Evolutionary conservation across 768 basidiomycete species (phyloP).

Genomic region (Lactifluus rugatus): DNA sequence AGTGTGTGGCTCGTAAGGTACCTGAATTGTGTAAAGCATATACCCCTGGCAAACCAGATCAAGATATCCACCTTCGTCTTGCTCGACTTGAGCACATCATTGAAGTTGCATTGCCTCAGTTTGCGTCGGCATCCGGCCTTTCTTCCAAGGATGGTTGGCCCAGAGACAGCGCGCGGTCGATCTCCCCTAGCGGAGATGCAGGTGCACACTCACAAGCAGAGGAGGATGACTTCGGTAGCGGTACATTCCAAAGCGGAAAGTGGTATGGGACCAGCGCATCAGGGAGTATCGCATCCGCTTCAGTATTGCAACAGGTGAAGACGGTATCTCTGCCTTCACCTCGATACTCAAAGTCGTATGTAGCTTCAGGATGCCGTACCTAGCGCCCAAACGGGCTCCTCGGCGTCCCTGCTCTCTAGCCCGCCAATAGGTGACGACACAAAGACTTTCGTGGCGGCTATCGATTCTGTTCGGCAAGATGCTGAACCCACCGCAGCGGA

Average conservation of each 20-base stretch:
- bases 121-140: slow-evolving; percentile 37
- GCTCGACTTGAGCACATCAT: slow-evolving; percentile 74
- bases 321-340: background rate
- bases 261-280: slow-evolving; percentile 82
- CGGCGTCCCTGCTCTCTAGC: slow-evolving; percentile 4
- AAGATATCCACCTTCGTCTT: slow-evolving; percentile 66
- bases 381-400: slow-evolving; percentile 23
- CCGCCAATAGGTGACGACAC: slow-evolving; percentile 22
- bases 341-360: background rate
- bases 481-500: slow-evolving; percentile 54
- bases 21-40: slow-evolving; percentile 84
- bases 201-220: slow-evolving; percentile 65
- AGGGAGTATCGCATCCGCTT: slow-evolving; percentile 71
- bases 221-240: slow-evolving; percentile 66
- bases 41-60: slow-evolving; percentile 78
- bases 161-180: slow-evolving; percentile 34
- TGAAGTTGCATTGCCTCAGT: slow-evolving; percentile 71
- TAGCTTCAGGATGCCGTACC: slow-evolving; percentile 48
- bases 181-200: slow-evolving; percentile 47
- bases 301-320: slow-evolving; percentile 68
- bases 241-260: slow-evolving; percentile 72
- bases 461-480: slow-evolving; percentile 36
- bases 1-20: slow-evolving; percentile 81
- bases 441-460: slow-evolving; percentile 25
- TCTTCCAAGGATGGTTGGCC: slow-evolving; percentile 20